Base-by-base conservation (phyloP, 805 yeast genomes). In the Pichia gijzeniarum region DNA sequence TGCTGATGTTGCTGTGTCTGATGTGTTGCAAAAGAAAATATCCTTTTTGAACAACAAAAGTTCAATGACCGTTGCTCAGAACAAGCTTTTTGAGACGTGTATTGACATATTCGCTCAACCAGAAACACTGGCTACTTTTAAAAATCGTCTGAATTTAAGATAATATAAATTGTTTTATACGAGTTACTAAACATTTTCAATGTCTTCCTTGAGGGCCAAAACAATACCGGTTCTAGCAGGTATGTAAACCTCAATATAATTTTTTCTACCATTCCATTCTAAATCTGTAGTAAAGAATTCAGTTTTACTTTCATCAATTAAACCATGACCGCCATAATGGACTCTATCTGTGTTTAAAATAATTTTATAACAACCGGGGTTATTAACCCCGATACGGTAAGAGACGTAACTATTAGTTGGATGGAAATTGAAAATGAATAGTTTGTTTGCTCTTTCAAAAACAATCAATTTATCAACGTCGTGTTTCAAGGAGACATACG, bases 381-480 rank as follows among this genome's bases (percentile, higher is more conserved):
- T 67, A 22, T 91, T 89, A 18, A 87, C 86, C n/a, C 99, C 98
- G 40, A 91, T 72, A 60, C 95, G 78, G 68, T 90, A 91, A 65
- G 88, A 96, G 2, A 86, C 71, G 64, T 71, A 91, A 2, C 95
- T 85, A 45, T 86, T 69, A 0, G 84, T 75, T 28, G 95, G 95
- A 64, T 91, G 87, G 73, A 93, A 87, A 65, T 93, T 91, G 73
- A 90, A 89, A 27, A 90, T 72, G 57, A 91, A 93, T 41, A 93
- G 59, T 28, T 87, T 72, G 0, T 90, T 93, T 44, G 83, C 87
- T 54, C 97, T 78, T 65, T 91, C 98, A 66, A 80, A 93, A 0
- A 79, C 96, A 45, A 93, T 64, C 43, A 91, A 83, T 65, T 91
- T 91, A 68, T 91, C 99, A 35, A 74, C 73, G 54, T 91, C 95